Evolutionary conservation across 805 yeast genomes (phyloP).

Genomic region (Torulaspora quercuum): DNA sequence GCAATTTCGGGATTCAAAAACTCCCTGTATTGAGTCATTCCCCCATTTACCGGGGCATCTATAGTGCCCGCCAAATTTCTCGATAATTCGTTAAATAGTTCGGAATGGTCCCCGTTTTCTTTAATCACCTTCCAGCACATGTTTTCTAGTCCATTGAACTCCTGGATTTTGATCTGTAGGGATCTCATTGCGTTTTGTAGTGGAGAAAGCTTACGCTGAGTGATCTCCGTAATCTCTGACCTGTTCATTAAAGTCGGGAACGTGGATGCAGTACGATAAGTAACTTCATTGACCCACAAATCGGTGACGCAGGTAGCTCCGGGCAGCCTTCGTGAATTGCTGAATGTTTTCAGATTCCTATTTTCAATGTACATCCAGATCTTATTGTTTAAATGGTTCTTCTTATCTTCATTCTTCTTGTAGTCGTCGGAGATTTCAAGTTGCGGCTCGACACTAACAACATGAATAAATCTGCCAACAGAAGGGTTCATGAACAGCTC

Average conservation of each 20-base stretch:
- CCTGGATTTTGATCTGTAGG: slow-evolving; percentile 64
- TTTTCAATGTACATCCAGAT: slow-evolving; percentile 73
- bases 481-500: slow-evolving; percentile 48
- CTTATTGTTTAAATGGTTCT: slow-evolving; percentile 44
- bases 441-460: slow-evolving; percentile 65
- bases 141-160: slow-evolving; percentile 64
- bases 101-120: slow-evolving; percentile 47
- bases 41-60: slow-evolving; percentile 91
- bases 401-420: slow-evolving; percentile 46
- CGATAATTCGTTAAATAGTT: slow-evolving; percentile 60
- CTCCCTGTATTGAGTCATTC: slow-evolving; percentile 75
- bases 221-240: slow-evolving; percentile 57
- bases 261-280: slow-evolving; percentile 66
- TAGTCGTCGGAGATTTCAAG: slow-evolving; percentile 35
- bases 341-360: slow-evolving; percentile 66
- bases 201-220: slow-evolving; percentile 65
- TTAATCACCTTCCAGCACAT: slow-evolving; percentile 50
- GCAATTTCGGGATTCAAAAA: slow-evolving; percentile 47
- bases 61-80: slow-evolving; percentile 79
- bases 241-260: slow-evolving; percentile 89
- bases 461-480: slow-evolving; percentile 70
- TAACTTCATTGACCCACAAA: slow-evolving; percentile 85
- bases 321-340: slow-evolving; percentile 65
- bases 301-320: slow-evolving; percentile 69
- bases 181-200: slow-evolving; percentile 75